phyloP scores from a whole-genome alignment of 331 rosid species.

The Malus hybrid region DNA sequence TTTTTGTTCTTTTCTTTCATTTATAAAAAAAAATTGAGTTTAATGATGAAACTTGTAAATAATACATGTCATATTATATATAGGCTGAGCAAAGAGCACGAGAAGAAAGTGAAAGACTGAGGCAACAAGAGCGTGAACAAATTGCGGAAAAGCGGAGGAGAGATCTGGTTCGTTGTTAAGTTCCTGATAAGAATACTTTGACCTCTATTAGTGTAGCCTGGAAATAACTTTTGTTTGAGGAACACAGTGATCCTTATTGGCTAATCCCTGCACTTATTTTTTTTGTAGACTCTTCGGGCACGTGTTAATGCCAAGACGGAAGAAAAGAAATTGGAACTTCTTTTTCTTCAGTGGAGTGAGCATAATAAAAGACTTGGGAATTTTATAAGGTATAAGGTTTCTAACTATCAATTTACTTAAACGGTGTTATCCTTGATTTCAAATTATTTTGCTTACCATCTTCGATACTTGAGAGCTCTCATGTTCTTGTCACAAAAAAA shows the following conservation, averaged over 20 bases:
- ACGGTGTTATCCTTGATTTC: not conserved
- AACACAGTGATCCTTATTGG: not conserved
- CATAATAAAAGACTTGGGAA: slow-evolving; percentile 89
- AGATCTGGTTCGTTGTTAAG: slow-evolving; percentile 61
- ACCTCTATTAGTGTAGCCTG: not conserved
- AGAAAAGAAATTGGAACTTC: slow-evolving; percentile 94
- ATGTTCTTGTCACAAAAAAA: slow-evolving; percentile 8
- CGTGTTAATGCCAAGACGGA: slow-evolving; percentile 97
- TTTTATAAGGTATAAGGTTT: slow-evolving; percentile 70
- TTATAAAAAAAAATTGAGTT: not conserved
- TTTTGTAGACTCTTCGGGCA: slow-evolving; percentile 81
- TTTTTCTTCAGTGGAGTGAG: slow-evolving; percentile 94
- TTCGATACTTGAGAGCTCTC: slow-evolving; percentile 5
- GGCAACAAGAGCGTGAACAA: slow-evolving; percentile 87
- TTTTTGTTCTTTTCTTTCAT: not conserved
- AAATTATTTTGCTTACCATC: slow-evolving; percentile 9
- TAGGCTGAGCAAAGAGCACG: slow-evolving; percentile 98
- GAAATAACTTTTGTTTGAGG: not conserved
- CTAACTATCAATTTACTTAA: not conserved
- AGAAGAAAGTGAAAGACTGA: slow-evolving; percentile 91
- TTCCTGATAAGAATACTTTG: not conserved
- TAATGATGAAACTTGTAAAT: not conserved
- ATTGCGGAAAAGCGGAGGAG: slow-evolving; percentile 85
- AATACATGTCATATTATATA: not conserved
- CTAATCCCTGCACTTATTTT: slow-evolving; percentile 11